Evolutionary conservation across 805 yeast genomes (phyloP).

Genomic region (Lipomyces mesembrius): DNA sequence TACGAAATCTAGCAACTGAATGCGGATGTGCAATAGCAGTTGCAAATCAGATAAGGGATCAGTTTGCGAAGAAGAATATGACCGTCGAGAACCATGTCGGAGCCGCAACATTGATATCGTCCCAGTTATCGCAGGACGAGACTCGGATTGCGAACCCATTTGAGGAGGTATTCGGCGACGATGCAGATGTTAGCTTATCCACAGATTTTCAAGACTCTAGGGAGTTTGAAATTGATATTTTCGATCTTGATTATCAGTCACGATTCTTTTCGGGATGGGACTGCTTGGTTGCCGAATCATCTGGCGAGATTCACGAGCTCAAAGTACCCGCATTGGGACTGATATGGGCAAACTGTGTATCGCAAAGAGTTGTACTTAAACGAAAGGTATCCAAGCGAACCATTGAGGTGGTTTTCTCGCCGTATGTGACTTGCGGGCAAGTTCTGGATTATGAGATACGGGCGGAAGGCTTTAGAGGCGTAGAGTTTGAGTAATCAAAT

Average conservation of each 20-base stretch:
- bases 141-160: not conserved
- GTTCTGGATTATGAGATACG: not conserved
- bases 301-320: slow-evolving; percentile 28
- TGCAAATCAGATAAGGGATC: slow-evolving; percentile 81
- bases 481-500: not conserved
- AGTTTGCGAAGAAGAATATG: slow-evolving; percentile 14
- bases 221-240: slow-evolving; percentile 41
- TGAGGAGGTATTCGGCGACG: slow-evolving; percentile 6
- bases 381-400: slow-evolving; percentile 42
- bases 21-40: slow-evolving; percentile 65
- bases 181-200: not conserved
- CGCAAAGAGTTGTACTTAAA: slow-evolving; percentile 52
- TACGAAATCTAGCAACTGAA: slow-evolving; percentile 56
- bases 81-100: slow-evolving; percentile 4
- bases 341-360: slow-evolving; percentile 58
- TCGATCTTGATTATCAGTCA: slow-evolving; percentile 64
- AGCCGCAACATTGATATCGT: slow-evolving; percentile 8
- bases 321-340: slow-evolving; percentile 61
- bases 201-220: slow-evolving; percentile 4
- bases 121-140: slow-evolving; percentile 2
- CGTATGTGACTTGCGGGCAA: slow-evolving; percentile 33
- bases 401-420: slow-evolving; percentile 52
- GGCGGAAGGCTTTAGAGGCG: slow-evolving; percentile 2
- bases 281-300: slow-evolving; percentile 45
- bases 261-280: slow-evolving; percentile 83